A percentile compares a stretch with the other conserved stretches of the same genome.
phyloP scores from a whole-genome alignment of 2,329 filamentous ascomycete genomes.

The Periconia sp. region DNA sequence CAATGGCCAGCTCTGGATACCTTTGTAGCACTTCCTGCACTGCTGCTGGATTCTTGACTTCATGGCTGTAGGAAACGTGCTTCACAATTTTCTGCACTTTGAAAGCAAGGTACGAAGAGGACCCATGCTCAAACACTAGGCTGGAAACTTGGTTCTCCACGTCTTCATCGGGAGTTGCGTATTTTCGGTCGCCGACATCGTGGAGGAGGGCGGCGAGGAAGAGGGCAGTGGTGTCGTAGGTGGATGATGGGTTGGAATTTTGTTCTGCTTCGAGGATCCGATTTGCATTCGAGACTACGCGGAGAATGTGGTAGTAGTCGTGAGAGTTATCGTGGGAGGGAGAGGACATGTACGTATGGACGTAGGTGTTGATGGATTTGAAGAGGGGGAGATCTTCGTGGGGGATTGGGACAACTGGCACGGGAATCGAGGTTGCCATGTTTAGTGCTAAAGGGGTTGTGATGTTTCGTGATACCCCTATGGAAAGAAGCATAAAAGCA shows the following conservation, averaged over 20 bases:
- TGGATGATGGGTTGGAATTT: constrained; percentile 32
- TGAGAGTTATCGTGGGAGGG: constrained; percentile 73
- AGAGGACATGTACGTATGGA: constrained; percentile 45
- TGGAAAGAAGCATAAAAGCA: background rate
- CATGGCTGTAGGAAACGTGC: constrained; percentile 78
- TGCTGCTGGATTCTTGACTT: constrained; percentile 68
- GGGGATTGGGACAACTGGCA: constrained; percentile 34
- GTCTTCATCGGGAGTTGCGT: constrained; percentile 63
- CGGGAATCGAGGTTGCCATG: constrained; percentile 24
- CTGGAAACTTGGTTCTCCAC: constrained; percentile 61
- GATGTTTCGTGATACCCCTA: background rate
- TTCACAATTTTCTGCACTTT: constrained; percentile 75
- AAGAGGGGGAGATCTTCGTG: constrained; percentile 29
- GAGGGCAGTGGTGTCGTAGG: constrained; percentile 63
- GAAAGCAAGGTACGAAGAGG: constrained; percentile 62
- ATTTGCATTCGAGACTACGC: constrained; percentile 76
- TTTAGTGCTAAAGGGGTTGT: background rate
- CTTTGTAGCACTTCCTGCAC: constrained; percentile 66
- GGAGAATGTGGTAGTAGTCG: constrained; percentile 83
- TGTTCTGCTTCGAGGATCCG: constrained; percentile 64
- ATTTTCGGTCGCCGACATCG: constrained; percentile 88
- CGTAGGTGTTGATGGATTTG: constrained; percentile 36
- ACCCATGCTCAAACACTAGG: constrained; percentile 64
- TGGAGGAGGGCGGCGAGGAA: constrained; percentile 71
- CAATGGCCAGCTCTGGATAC: constrained; percentile 78